phyloP scores from a whole-genome alignment of 2,329 filamentous ascomycete species.

The Tolypocladium ophioglossoides region DNA sequence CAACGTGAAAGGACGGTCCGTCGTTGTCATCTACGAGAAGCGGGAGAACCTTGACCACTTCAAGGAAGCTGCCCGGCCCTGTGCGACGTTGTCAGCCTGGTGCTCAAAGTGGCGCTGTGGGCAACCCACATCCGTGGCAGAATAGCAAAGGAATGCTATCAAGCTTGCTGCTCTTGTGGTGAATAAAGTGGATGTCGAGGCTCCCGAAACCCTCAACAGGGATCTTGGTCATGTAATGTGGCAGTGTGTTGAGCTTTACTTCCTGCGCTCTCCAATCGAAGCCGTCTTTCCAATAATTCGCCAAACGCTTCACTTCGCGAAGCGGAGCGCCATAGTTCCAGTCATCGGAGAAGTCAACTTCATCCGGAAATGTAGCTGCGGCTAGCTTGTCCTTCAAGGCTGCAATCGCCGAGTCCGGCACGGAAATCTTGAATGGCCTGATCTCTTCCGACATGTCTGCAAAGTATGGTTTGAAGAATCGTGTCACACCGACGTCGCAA shows the following conservation, averaged over 20 bases:
- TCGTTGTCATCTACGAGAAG: slow-evolving; percentile 24
- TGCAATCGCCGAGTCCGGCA: slow-evolving; percentile 20
- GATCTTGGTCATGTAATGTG: slow-evolving; percentile 45
- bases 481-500: neutral
- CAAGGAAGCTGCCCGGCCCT: slow-evolving; percentile 59
- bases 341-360: slow-evolving; percentile 21
- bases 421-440: slow-evolving; percentile 22
- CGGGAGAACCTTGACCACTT: slow-evolving; percentile 52
- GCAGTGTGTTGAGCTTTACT: slow-evolving; percentile 44
- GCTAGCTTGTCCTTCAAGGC: slow-evolving; percentile 20
- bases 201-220: slow-evolving; percentile 45
- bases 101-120: too few species aligned
- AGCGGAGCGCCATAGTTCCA: slow-evolving; percentile 20
- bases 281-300: slow-evolving; percentile 27
- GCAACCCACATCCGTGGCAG: slow-evolving; percentile 10
- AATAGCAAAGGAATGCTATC: slow-evolving; percentile 56
- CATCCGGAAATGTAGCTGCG: slow-evolving; percentile 16
- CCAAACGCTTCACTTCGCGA: slow-evolving; percentile 23
- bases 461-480: neutral
- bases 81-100: neutral
- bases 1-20: slow-evolving; percentile 39
- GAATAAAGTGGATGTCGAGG: slow-evolving; percentile 54
- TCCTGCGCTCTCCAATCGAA: slow-evolving; percentile 55
- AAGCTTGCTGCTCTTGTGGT: slow-evolving; percentile 38
- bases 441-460: slow-evolving; percentile 7